A percentile compares a stretch with the other conserved stretches of the same genome.
Conservation (phyloP, 441 rosid genomes). For the Populus hybrid region DNA sequence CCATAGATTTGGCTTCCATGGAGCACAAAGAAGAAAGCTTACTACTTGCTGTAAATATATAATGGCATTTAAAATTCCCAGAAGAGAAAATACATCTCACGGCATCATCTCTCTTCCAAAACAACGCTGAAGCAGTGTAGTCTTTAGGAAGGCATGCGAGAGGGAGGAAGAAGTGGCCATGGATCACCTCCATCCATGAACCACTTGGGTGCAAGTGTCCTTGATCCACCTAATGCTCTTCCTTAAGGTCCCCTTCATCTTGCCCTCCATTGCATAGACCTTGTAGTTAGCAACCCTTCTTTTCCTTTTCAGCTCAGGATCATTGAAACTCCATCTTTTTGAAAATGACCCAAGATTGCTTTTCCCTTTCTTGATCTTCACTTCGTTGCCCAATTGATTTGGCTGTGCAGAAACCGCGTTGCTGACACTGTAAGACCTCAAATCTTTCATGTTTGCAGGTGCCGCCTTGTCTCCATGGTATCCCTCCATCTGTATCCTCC, state of each 20-base stretch:
- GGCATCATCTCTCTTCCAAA: neutral
- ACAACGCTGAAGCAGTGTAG: neutral
- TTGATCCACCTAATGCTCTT: constrained; percentile 90
- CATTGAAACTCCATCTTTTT: constrained; percentile 56
- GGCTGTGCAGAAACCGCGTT: constrained; percentile 33
- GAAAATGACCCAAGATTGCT: constrained; percentile 42
- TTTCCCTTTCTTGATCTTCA: constrained; percentile 50
- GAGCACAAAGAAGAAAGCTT: neutral
- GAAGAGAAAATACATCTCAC: neutral
- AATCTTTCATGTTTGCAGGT: constrained; percentile 59
- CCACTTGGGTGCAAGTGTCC: constrained; percentile 54
- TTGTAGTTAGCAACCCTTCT: constrained; percentile 84
- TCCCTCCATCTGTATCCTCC: constrained; percentile 40
- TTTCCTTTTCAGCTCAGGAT: constrained; percentile 90
- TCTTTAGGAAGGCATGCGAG: neutral
- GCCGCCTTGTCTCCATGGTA: constrained; percentile 32
- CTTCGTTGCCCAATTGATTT: constrained; percentile 34
- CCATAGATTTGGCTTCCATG: neutral
- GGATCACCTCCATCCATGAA: constrained; percentile 60
- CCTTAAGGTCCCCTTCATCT: constrained; percentile 73
- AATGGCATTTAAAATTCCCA: neutral
- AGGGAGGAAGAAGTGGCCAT: neutral
- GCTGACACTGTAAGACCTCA: constrained; percentile 70
- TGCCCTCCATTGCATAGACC: constrained; percentile 73
- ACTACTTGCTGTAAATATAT: neutral